phyloP scores from a whole-genome alignment of 495 filamentous ascomycete genomes.

The Penicillium lividum region DNA sequence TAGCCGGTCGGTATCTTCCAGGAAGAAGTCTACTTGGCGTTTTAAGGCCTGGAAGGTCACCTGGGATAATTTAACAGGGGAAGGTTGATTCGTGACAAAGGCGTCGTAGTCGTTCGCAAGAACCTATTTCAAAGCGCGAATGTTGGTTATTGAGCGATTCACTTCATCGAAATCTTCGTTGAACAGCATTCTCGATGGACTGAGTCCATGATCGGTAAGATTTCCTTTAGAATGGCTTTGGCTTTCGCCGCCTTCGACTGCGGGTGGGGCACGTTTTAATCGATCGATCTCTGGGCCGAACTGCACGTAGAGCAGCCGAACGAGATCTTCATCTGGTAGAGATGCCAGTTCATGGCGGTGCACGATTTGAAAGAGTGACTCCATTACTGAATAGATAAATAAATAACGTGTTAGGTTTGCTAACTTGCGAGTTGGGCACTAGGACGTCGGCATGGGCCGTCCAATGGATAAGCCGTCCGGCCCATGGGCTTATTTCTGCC shows the following conservation, averaged over 20 bases:
- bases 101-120: conserved; percentile 28
- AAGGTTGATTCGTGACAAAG: conserved; percentile 25
- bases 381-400: not conserved
- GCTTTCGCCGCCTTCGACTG: not conserved
- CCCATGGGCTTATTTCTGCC: no score
- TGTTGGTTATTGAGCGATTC: conserved; percentile 37
- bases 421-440: no score
- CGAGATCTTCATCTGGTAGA: conserved; percentile 1
- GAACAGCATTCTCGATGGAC: not conserved
- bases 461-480: no score
- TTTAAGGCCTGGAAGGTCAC: conserved; percentile 12
- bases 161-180: conserved; percentile 33
- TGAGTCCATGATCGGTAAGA: not conserved
- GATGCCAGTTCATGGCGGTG: not conserved
- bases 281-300: not conserved
- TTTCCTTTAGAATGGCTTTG: not conserved
- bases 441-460: no score
- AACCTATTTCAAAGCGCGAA: conserved; percentile 38
- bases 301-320: not conserved
- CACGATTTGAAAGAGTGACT: not conserved
- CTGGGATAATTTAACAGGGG: not conserved
- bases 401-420: not conserved
- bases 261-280: not conserved
- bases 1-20: conserved; percentile 15
- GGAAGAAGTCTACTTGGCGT: not conserved